Evolutionary conservation across 1,139 yeast species (phyloP).

Genomic region (Arxiozyma slooffiae): DNA sequence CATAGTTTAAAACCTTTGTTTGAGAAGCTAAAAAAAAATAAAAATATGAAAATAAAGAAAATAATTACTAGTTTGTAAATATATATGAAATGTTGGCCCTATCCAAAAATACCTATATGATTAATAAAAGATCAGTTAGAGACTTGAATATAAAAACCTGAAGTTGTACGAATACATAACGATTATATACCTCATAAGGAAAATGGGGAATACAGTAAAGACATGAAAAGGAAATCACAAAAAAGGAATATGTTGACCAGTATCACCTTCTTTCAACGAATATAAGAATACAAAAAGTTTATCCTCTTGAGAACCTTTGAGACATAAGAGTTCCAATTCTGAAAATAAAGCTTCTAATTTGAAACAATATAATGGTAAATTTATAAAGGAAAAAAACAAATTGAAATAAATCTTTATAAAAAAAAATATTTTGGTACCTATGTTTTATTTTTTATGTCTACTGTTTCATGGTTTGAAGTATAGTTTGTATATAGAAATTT

Average conservation of each 20-base stretch:
- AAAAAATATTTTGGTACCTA: no score
- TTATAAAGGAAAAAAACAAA: not conserved
- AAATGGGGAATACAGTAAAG: conserved; percentile 34
- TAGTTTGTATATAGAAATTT: no score
- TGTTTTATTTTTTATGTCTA: no score
- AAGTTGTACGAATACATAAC: conserved; percentile 84
- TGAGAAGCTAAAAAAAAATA: no score
- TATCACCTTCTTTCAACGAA: not conserved
- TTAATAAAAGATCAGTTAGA: conserved; percentile 63
- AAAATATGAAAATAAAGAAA: no score
- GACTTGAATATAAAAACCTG: conserved; percentile 41
- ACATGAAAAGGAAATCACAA: conserved; percentile 18
- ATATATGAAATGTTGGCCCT: not conserved
- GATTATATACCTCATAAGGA: conserved; percentile 54
- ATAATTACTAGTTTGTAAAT: not conserved
- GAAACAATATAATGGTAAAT: conserved; percentile 4
- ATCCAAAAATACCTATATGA: conserved; percentile 41
- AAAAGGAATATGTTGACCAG: conserved; percentile 16
- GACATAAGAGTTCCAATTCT: no score
- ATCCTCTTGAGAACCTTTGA: not conserved
- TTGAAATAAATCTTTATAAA: conserved; percentile 3
- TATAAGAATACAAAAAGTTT: not conserved
- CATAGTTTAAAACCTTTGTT: no score
- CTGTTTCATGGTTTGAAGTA: no score
- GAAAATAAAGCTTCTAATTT: not conserved